Percentiles rank a stretch among this genome's conserved stretches.
Evolutionary conservation across 2,329 filamentous ascomycete species (phyloP).

Genomic region (Nigrospora oryzae): DNA sequence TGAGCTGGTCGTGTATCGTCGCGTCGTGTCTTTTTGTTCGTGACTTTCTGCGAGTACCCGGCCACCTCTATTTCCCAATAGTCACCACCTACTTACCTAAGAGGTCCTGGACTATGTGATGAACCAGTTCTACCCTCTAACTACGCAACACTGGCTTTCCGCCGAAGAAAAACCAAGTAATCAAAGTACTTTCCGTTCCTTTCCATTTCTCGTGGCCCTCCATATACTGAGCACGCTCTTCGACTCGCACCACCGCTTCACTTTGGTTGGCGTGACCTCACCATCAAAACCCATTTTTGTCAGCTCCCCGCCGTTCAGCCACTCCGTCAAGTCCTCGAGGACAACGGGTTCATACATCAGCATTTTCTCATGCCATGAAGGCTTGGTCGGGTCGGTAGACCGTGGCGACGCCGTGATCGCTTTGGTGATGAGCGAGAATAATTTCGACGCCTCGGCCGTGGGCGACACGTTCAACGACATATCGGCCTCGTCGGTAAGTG

Average conservation of each 20-base stretch:
- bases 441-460: slow-evolving; percentile 29
- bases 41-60: too few relatives aligned
- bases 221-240: slow-evolving; percentile 58
- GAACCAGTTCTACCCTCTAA: too few relatives aligned
- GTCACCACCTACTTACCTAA: too few relatives aligned
- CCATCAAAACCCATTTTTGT: slow-evolving; percentile 54
- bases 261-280: slow-evolving; percentile 54
- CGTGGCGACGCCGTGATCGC: slow-evolving; percentile 44
- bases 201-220: too few relatives aligned
- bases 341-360: slow-evolving; percentile 87
- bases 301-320: slow-evolving; percentile 69
- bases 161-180: too few relatives aligned
- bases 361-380: slow-evolving; percentile 87
- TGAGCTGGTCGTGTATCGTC: too few relatives aligned
- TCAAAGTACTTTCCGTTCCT: too few relatives aligned
- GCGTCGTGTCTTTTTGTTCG: too few relatives aligned
- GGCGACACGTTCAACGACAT: slow-evolving; percentile 34
- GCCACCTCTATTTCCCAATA: too few relatives aligned
- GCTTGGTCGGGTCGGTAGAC: slow-evolving; percentile 37
- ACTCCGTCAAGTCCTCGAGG: slow-evolving; percentile 74
- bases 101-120: too few relatives aligned
- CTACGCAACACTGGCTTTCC: too few relatives aligned
- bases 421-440: slow-evolving; percentile 46
- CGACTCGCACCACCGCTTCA: slow-evolving; percentile 85
- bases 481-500: slow-evolving; percentile 31